Conservation (phyloP, 2,329 filamentous ascomycete species). For the Penicillium sp. region DNA sequence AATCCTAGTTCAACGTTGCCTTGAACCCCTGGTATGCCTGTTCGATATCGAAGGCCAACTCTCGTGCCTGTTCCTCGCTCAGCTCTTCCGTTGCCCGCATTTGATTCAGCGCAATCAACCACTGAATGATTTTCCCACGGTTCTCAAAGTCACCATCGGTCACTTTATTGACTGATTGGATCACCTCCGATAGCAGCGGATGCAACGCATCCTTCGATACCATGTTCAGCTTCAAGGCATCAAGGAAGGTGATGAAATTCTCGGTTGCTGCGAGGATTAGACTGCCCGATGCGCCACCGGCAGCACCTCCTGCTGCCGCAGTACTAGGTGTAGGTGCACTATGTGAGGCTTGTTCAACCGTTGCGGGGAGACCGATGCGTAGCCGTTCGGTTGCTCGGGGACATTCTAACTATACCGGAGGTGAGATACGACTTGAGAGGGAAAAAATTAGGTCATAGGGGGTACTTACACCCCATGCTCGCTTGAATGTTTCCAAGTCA, state of each 20-base stretch:
- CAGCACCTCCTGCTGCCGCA: conserved; percentile 27
- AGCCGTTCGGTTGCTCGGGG: conserved; percentile 90
- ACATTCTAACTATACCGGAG: conserved; percentile 70
- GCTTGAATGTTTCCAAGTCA: conserved; percentile 86
- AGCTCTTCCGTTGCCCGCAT: conserved; percentile 95
- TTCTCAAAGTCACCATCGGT: conserved; percentile 93
- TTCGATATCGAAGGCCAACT: conserved; percentile 90
- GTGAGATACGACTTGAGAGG: conserved; percentile 1
- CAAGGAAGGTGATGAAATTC: conserved; percentile 97
- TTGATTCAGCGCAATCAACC: conserved; percentile 94
- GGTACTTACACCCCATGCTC: conserved; percentile 77
- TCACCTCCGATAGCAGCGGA: conserved; percentile 88
- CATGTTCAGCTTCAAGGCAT: conserved; percentile 87
- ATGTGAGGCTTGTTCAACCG: conserved; percentile 60
- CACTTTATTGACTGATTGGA: conserved; percentile 95
- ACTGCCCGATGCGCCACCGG: conserved; percentile 51
- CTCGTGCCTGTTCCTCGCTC: conserved; percentile 78
- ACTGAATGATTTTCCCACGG: conserved; percentile 95
- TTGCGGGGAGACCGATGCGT: conserved; percentile 87
- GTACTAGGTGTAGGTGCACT: conserved; percentile 46
- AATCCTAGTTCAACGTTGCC: conserved; percentile 60
- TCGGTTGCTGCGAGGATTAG: conserved; percentile 89
- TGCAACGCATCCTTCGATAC: conserved; percentile 96
- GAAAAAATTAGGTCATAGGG: not conserved
- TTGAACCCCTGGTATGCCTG: conserved; percentile 94